These are phyloP conservation scores for Aspergillus hiratsukae DNA, from an alignment of 2,329 filamentous ascomycete species.

Conservation along the genomic window DNA sequence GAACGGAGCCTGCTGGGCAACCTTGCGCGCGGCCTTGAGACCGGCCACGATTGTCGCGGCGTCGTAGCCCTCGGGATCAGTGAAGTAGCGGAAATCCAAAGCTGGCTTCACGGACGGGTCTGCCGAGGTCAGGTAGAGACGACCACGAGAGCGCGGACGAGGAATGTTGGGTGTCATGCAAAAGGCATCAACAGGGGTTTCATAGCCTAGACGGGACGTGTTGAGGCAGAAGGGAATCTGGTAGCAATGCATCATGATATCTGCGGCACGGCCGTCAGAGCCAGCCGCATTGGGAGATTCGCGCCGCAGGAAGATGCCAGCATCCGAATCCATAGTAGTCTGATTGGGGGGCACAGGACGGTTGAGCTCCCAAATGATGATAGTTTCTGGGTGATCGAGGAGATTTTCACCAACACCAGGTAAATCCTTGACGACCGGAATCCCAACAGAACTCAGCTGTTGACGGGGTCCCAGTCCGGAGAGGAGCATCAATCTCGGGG, in stretches of 20 bases:
- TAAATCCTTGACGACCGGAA: conserved; percentile 57
- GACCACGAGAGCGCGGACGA: conserved; percentile 71
- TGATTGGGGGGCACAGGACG: conserved; percentile 71
- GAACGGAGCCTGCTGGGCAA: conserved; percentile 72
- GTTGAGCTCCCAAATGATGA: conserved; percentile 75
- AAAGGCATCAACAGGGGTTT: conserved; percentile 69
- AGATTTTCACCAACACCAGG: conserved; percentile 62
- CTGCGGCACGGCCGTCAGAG: conserved; percentile 69
- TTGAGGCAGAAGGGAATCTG: conserved; percentile 90
- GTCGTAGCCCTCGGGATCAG: conserved; percentile 79
- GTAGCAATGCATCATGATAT: conserved; percentile 97
- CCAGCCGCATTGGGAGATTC: conserved; percentile 65
- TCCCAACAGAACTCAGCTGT: conserved; percentile 48
- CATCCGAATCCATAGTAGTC: conserved; percentile 88
- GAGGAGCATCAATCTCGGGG: conserved; percentile 62
- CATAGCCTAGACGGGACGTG: conserved; percentile 74
- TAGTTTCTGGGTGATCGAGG: conserved; percentile 61
- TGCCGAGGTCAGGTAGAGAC: conserved; percentile 69
- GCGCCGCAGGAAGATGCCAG: conserved; percentile 80
- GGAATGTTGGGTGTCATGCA: conserved; percentile 93
- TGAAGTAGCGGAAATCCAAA: conserved; percentile 86
- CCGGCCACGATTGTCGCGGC: conserved; percentile 75
- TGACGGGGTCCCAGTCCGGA: conserved; percentile 51
- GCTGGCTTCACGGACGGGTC: conserved; percentile 75
- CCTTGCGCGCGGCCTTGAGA: conserved; percentile 70